Conservation (phyloP, 1,139 yeast genomes). For the Pichia sp. region DNA sequence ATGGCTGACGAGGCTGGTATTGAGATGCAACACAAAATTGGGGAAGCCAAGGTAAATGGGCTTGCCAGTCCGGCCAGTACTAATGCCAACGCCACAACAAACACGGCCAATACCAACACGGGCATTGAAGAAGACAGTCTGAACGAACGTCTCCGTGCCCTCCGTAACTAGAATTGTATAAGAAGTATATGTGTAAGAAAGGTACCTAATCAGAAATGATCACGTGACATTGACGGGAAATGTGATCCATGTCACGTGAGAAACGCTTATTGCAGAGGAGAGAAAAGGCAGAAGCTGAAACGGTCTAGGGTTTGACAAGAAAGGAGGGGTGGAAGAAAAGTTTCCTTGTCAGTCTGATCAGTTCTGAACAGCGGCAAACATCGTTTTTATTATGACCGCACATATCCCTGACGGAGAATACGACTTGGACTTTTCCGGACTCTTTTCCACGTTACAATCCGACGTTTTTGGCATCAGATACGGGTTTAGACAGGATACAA, state of each 20-base stretch:
- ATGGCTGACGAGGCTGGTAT: conserved; percentile 98
- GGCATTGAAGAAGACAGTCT: conserved; percentile 68
- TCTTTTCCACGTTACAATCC: conserved; percentile 17
- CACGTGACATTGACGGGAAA: too few species aligned
- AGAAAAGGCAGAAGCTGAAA: too few species aligned
- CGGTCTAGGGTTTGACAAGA: too few species aligned
- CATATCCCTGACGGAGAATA: conserved; percentile 31
- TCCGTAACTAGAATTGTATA: conserved; percentile 45
- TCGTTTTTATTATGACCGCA: neutral
- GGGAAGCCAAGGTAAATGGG: conserved; percentile 30
- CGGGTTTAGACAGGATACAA: conserved; percentile 29
- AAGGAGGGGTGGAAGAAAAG: too few species aligned
- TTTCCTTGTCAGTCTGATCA: too few species aligned
- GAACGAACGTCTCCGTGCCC: conserved; percentile 82
- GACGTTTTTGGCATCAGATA: conserved; percentile 29
- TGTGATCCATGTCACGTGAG: too few species aligned
- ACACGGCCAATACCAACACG: conserved; percentile 11
- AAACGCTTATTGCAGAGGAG: too few species aligned
- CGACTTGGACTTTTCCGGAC: conserved; percentile 28
- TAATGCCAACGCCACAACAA: too few species aligned
- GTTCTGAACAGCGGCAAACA: too few species aligned
- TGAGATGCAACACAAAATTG: conserved; percentile 72
- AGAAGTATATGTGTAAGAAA: too few species aligned
- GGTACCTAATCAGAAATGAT: too few species aligned
- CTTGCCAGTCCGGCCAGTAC: conserved; percentile 31